These are phyloP conservation scores for Rosa hybrid DNA, from an alignment of 331 rosid genomes.

Conservation along the genomic window DNA sequence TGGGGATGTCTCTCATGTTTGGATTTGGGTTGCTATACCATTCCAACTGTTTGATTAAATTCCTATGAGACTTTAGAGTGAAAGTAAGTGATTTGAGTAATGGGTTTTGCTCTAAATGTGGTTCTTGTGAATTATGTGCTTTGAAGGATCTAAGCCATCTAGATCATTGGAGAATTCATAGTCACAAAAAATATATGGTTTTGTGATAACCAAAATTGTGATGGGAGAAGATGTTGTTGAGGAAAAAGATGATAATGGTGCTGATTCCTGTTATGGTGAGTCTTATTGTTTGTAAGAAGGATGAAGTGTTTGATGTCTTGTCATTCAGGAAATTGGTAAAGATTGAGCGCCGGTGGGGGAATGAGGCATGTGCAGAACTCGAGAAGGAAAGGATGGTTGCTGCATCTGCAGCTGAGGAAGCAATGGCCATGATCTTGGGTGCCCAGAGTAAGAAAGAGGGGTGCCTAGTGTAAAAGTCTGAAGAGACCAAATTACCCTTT, in stretches of 20 bases:
- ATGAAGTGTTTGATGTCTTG: conserved; percentile 43
- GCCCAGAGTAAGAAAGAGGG: no score
- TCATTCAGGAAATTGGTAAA: conserved; percentile 55
- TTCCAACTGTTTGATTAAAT: conserved; percentile 27
- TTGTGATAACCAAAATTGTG: background rate
- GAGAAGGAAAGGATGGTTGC: conserved; percentile 69
- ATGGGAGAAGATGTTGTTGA: conserved; percentile 22
- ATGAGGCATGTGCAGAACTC: conserved; percentile 51
- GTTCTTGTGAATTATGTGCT: conserved; percentile 8
- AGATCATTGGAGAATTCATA: conserved; percentile 9
- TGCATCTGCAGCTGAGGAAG: conserved; percentile 67
- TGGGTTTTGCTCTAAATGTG: conserved; percentile 26
- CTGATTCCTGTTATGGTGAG: background rate
- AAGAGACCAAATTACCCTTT: no score
- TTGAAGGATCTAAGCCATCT: conserved; percentile 8
- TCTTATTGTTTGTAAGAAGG: conserved; percentile 19
- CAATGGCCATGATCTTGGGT: conserved; percentile 68
- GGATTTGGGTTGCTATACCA: conserved; percentile 34
- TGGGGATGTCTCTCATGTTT: conserved; percentile 32
- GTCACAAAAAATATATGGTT: background rate
- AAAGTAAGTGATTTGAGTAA: conserved; percentile 23
- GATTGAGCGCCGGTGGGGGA: conserved; percentile 37
- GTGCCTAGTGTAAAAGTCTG: no score
- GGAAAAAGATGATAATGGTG: conserved; percentile 12
- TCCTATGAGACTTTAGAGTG: conserved; percentile 32